A percentile compares a stretch with the other conserved stretches of the same genome.
phyloP scores from a whole-genome alignment of 192 early-diverging fungal species.

The Podila verticillata region DNA sequence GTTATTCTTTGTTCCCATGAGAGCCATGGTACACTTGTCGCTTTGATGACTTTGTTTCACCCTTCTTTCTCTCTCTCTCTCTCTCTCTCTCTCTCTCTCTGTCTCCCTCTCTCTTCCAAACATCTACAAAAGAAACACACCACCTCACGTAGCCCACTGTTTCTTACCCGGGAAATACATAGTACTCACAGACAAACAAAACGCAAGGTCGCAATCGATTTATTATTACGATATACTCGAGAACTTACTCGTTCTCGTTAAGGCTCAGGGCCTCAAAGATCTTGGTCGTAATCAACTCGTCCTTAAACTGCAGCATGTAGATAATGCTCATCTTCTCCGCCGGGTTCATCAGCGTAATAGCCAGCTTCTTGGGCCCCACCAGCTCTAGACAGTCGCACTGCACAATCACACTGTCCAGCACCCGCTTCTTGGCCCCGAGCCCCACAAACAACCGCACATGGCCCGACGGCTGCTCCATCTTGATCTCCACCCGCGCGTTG shows the following conservation, averaged over 20 bases:
- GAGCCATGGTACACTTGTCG: no score
- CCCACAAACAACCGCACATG: slow-evolving; percentile 59
- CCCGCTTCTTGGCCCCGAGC: slow-evolving; percentile 44
- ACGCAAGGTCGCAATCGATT: no score
- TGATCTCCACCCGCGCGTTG: slow-evolving; percentile 55
- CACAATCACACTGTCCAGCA: slow-evolving; percentile 58
- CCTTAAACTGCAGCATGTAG: slow-evolving; percentile 67
- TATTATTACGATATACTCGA: background rate
- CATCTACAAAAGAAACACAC: no score
- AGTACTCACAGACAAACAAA: no score
- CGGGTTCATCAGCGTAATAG: slow-evolving; percentile 58
- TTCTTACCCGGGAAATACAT: no score
- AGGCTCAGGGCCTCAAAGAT: slow-evolving; percentile 58
- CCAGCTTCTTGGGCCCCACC: slow-evolving; percentile 55
- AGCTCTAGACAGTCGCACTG: slow-evolving; percentile 59
- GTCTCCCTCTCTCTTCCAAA: no score
- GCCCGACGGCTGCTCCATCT: slow-evolving; percentile 58
- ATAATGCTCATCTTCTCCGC: slow-evolving; percentile 56
- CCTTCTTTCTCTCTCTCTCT: no score
- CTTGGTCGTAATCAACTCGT: slow-evolving; percentile 57
- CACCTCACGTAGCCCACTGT: no score
- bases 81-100: no score
- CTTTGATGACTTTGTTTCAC: no score
- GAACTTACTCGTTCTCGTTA: slow-evolving; percentile 31
- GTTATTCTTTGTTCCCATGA: no score